Percentiles rank a stretch among this genome's conserved stretches.
Conservation (phyloP, 2,329 filamentous ascomycete genomes). For the Clonostachys rhizophaga region DNA sequence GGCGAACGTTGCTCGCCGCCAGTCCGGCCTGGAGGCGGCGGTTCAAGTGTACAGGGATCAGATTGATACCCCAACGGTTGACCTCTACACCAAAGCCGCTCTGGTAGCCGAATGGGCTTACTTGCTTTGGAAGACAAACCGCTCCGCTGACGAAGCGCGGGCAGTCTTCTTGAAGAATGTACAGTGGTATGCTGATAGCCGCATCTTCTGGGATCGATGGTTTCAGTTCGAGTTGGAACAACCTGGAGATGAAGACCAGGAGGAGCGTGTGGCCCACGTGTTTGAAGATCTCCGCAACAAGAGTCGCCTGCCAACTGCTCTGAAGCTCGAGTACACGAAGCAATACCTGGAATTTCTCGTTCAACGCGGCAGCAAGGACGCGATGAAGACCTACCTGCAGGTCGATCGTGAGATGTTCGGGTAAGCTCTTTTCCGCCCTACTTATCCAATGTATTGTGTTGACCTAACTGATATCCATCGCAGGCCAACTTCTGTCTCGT, state of each 20-base stretch:
- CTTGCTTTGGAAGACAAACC: constrained; percentile 83
- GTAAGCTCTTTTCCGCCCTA: constrained; percentile 34
- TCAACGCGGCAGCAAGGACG: constrained; percentile 73
- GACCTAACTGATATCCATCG: neutral
- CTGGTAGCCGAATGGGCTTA: constrained; percentile 86
- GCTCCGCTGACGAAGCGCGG: constrained; percentile 74
- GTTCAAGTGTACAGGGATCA: constrained; percentile 79
- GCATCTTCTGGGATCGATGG: constrained; percentile 86
- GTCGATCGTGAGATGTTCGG: constrained; percentile 87
- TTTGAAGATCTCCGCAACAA: constrained; percentile 70
- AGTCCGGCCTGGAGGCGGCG: constrained; percentile 77
- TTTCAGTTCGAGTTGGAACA: constrained; percentile 86
- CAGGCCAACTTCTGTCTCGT: constrained; percentile 41
- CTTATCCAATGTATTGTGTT: neutral
- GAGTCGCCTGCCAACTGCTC: constrained; percentile 61
- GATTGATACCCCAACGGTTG: constrained; percentile 67
- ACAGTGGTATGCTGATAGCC: constrained; percentile 80
- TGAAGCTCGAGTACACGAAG: constrained; percentile 71
- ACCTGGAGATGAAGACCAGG: constrained; percentile 57
- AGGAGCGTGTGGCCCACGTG: constrained; percentile 74
- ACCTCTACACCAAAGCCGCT: constrained; percentile 78
- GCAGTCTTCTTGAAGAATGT: constrained; percentile 78
- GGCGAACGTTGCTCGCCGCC: constrained; percentile 81
- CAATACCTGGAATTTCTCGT: constrained; percentile 81
- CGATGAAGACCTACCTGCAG: constrained; percentile 80